Evolutionary conservation across 345 rosid species (phyloP).

Genomic region (Dovyalis caffra): DNA sequence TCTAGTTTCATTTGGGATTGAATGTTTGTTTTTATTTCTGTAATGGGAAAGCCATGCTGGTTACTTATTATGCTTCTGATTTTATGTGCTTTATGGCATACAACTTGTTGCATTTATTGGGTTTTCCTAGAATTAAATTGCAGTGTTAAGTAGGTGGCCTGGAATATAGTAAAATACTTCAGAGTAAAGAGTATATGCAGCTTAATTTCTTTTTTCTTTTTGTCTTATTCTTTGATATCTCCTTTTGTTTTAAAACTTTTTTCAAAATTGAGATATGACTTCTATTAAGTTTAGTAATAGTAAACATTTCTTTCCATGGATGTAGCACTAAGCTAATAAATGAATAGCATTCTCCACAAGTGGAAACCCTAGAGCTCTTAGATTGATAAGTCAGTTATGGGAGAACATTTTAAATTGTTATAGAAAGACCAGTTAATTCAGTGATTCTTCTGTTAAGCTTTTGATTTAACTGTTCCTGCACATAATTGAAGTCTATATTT

Average conservation of each 20-base stretch:
- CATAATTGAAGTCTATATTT: background rate
- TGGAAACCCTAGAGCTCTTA: no score
- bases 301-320: no score
- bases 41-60: background rate
- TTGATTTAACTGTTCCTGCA: background rate
- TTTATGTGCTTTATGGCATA: background rate
- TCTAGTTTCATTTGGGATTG: constrained; percentile 6
- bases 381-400: no score
- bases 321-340: no score
- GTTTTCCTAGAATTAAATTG: background rate
- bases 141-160: background rate
- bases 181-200: background rate
- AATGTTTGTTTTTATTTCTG: background rate
- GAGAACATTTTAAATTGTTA: no score
- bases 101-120: background rate
- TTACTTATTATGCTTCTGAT: background rate
- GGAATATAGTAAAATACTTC: background rate
- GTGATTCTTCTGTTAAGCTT: background rate
- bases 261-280: no score
- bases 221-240: background rate
- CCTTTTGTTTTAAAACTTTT: background rate
- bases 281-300: no score
- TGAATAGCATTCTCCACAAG: no score
- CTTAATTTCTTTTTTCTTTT: no score
- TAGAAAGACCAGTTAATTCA: background rate